These are phyloP conservation scores for Shiraia bambusicola DNA, from an alignment of 2,329 filamentous ascomycete species.

Conservation along the genomic window DNA sequence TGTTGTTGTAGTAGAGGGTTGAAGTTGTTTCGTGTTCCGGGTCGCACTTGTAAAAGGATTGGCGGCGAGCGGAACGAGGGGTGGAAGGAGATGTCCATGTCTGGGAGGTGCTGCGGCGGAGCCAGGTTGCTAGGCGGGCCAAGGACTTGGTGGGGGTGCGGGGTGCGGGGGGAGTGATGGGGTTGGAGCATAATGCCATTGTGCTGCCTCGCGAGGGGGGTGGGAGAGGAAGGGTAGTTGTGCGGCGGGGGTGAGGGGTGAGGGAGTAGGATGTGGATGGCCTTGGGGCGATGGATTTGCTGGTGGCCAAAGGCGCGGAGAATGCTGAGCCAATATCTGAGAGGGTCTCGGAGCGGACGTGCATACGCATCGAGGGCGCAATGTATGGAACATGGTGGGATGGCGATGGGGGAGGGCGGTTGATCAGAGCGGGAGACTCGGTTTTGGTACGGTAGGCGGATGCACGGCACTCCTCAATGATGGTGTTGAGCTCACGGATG, in stretches of 20 bases:
- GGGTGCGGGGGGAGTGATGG: constrained; percentile 38
- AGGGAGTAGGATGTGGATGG: constrained; percentile 19
- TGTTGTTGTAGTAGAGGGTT: constrained; percentile 24
- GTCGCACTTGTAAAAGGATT: constrained; percentile 37
- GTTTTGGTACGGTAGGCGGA: constrained; percentile 38
- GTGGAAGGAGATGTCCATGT: constrained; percentile 19
- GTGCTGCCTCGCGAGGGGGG: constrained; percentile 21
- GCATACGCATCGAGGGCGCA: constrained; percentile 48
- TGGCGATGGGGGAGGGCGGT: constrained; percentile 35
- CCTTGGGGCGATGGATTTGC: constrained; percentile 14
- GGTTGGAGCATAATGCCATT: constrained; percentile 37
- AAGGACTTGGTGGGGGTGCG: constrained; percentile 39
- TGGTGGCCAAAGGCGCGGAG: constrained; percentile 42
- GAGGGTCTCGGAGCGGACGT: constrained; percentile 52
- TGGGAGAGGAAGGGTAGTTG: constrained; percentile 29
- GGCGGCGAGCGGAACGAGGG: constrained; percentile 10
- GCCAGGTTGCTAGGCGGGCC: constrained; percentile 37
- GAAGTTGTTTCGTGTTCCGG: constrained; percentile 10
- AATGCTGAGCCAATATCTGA: constrained; percentile 52
- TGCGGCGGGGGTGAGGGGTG: constrained; percentile 10
- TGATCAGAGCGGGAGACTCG: constrained; percentile 29
- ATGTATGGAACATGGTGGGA: constrained; percentile 50
- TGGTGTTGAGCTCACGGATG: constrained; percentile 52
- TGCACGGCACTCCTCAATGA: constrained; percentile 50
- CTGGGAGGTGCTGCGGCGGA: constrained; percentile 35